Evolutionary conservation across 163 green algal species (phyloP), one percentile per base, ranked within the genome.

Genomic region (Volvox carteri): DNA sequence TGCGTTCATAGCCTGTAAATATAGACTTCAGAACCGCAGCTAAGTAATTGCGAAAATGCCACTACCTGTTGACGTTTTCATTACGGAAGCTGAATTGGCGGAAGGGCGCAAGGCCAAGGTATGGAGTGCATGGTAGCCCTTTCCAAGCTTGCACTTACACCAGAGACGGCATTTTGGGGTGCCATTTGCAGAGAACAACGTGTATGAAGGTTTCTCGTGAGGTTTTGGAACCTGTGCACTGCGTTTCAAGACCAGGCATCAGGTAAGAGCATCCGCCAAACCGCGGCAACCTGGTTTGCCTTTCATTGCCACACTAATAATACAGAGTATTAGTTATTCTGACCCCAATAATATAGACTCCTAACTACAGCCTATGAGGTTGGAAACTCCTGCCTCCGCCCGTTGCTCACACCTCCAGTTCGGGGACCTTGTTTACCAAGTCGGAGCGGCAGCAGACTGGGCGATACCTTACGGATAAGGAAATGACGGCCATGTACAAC

Each of bases 401-500:
- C n/a, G n/a, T n/a, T n/a, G n/a, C n/a, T n/a, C n/a, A n/a, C n/a
- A n/a, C n/a, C n/a, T 28, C n/a, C 79, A 79, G 81, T 65, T 78
- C 81, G 5, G 67, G 46, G 0, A 48, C 65, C 12, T 6, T 88
- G 23, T 88, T 81, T 39, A 48, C 35, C 2, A 23, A 4, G 19
- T 50, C 35, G 25, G 83, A 81, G 35, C 48, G 48, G 11, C 50
- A 25, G 8, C 83, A 25, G 2, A 28, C 48, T 21, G 83, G 83
- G 0, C 83, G 68, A 7, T 70, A 80, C 19, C 80, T 88, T 1
- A 88, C 35, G 0, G 83, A 88, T 30, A n/a, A 42, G 0, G 83
- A 88, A 7, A 88, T 88, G 83, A 35, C 62, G 23, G 7, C 42
- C 2, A 67, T 88, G 37, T 88, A 81, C 37, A 70, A 88, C 37